Conservation (phyloP, 2,329 filamentous ascomycete genomes). For the Pseudogymnoascus sp. region DNA sequence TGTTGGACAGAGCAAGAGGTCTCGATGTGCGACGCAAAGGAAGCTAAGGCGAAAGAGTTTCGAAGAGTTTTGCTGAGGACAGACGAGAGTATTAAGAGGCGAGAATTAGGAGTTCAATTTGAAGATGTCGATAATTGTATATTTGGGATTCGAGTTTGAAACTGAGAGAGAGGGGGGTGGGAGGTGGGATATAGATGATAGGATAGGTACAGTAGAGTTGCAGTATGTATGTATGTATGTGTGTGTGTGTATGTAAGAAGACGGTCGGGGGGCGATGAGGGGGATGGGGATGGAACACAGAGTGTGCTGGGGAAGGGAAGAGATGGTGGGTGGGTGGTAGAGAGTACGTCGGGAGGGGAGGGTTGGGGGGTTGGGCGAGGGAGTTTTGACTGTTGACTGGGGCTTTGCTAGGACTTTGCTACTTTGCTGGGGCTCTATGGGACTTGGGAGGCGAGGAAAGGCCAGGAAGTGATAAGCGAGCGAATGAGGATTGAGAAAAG, state of each 20-base stretch:
- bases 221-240: conserved; percentile 2
- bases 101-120: neutral
- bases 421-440: neutral
- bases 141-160: conserved; percentile 6
- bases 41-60: neutral
- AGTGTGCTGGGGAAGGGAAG: neutral
- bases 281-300: neutral
- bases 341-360: neutral
- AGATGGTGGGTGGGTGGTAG: neutral
- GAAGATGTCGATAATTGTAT: neutral
- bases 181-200: conserved; percentile 16
- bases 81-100: neutral
- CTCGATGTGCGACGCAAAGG: neutral
- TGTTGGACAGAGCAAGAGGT: neutral
- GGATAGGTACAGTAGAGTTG: conserved; percentile 12
- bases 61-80: conserved; percentile 2
- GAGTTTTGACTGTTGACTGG: neutral
- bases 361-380: neutral
- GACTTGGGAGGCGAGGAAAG: neutral
- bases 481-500: neutral
- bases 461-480: neutral
- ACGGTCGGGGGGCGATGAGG: neutral
- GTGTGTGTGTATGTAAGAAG: neutral
- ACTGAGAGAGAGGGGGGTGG: conserved; percentile 10
- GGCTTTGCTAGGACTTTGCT: too few species aligned